Conservation (phyloP, 1,284 basidiomycete species). For the Bjerkandera adusta region DNA sequence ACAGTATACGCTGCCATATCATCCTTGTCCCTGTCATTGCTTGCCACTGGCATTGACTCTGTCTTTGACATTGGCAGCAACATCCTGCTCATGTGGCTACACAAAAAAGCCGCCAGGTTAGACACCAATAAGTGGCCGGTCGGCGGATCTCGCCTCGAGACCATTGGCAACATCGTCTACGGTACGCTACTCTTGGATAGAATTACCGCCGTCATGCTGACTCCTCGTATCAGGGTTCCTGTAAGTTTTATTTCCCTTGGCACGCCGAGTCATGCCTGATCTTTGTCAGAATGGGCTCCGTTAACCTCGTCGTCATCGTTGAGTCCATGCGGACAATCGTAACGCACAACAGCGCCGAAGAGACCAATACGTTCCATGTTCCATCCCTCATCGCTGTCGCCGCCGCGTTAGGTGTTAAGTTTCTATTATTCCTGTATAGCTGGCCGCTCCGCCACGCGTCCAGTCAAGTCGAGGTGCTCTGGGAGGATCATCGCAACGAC, state of each 20-base stretch:
- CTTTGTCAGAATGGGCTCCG: slow-evolving; percentile 71
- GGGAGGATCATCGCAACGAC: slow-evolving; percentile 95
- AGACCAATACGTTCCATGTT: slow-evolving; percentile 73
- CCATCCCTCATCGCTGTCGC: slow-evolving; percentile 82
- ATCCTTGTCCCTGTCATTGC: slow-evolving; percentile 81
- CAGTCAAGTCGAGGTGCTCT: slow-evolving; percentile 90
- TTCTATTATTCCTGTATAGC: slow-evolving; percentile 87
- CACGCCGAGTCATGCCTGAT: neutral
- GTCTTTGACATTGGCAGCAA: slow-evolving; percentile 93
- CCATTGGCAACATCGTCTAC: slow-evolving; percentile 89
- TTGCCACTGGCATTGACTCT: slow-evolving; percentile 89
- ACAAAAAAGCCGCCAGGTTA: slow-evolving; percentile 70
- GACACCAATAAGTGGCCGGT: slow-evolving; percentile 90
- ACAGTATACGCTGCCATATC: slow-evolving; percentile 86
- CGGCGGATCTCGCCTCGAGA: slow-evolving; percentile 87
- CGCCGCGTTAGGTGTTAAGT: slow-evolving; percentile 86
- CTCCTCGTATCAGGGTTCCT: slow-evolving; percentile 52
- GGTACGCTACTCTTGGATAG: too few species aligned
- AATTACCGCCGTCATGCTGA: too few species aligned
- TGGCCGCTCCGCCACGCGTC: slow-evolving; percentile 74
- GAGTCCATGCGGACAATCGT: slow-evolving; percentile 76
- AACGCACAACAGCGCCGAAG: slow-evolving; percentile 48
- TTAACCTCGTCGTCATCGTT: slow-evolving; percentile 84
- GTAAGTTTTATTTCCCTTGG: slow-evolving; percentile 39
- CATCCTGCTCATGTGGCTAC: slow-evolving; percentile 79